Percentiles rank a stretch among this genome's conserved stretches.
phyloP scores from a whole-genome alignment of 2,329 filamentous ascomycete genomes.

The Epichloe brachyelytri region DNA sequence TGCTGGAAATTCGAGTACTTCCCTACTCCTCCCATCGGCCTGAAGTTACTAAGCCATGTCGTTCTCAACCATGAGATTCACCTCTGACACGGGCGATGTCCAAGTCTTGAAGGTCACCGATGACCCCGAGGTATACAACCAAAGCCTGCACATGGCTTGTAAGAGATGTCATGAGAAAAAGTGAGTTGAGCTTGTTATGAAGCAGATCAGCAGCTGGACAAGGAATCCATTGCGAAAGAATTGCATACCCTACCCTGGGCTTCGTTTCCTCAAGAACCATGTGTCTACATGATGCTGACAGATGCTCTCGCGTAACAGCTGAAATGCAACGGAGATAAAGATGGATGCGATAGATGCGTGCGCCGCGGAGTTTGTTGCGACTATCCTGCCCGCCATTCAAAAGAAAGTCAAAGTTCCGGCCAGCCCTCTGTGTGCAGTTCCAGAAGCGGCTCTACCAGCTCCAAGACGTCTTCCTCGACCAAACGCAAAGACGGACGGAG shows the following conservation, averaged over 20 bases:
- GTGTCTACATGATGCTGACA: background rate
- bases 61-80: background rate
- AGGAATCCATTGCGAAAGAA: no score
- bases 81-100: constrained; percentile 15
- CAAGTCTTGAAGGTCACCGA: constrained; percentile 23
- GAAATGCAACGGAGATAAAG: constrained; percentile 25
- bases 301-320: constrained; percentile 12
- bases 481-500: background rate
- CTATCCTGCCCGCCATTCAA: constrained; percentile 22
- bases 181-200: constrained; percentile 10
- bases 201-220: no score
- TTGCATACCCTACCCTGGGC: no score
- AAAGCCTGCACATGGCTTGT: constrained; percentile 26
- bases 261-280: background rate
- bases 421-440: background rate
- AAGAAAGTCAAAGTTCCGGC: constrained; percentile 14
- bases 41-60: background rate
- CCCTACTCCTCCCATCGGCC: background rate
- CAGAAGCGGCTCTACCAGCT: background rate
- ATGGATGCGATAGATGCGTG: constrained; percentile 23
- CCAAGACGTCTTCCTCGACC: background rate
- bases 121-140: constrained; percentile 23
- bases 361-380: constrained; percentile 19
- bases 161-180: constrained; percentile 28
- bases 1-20: no score